phyloP scores from a whole-genome alignment of 2,329 filamentous ascomycete genomes.

The Ophiostoma triangulosporum region DNA sequence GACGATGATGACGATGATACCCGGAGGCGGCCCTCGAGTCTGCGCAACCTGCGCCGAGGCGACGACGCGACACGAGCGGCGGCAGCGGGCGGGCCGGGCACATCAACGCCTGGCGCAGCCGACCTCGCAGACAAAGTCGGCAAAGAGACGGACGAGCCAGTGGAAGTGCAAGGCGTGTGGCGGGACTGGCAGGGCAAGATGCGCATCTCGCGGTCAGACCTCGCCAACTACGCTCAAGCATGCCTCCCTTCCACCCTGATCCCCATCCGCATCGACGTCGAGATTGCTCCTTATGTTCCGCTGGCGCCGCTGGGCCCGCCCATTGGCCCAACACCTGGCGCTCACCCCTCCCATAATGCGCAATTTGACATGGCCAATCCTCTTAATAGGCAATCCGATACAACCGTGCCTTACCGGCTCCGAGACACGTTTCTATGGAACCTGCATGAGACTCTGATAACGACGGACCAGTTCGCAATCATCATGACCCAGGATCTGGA shows the following conservation, averaged over 20 bases:
- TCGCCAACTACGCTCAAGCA: conserved; percentile 51
- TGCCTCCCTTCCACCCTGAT: conserved; percentile 80
- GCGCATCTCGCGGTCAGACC: conserved; percentile 38
- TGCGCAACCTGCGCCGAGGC: conserved; percentile 70
- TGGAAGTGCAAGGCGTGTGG: conserved; percentile 82
- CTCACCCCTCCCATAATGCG: conserved; percentile 50
- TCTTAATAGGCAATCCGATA: conserved; percentile 66
- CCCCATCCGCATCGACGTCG: conserved; percentile 90
- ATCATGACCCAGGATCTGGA: conserved; percentile 86
- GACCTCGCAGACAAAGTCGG: conserved; percentile 64
- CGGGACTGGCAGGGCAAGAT: conserved; percentile 88
- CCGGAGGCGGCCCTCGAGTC: conserved; percentile 65
- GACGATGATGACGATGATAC: conserved; percentile 62
- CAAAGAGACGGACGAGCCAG: conserved; percentile 66
- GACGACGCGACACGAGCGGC: conserved; percentile 45
- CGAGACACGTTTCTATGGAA: conserved; percentile 98
- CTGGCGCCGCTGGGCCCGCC: conserved; percentile 20
- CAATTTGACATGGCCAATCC: conserved; percentile 58
- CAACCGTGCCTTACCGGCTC: conserved; percentile 71
- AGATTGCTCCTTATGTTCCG: conserved; percentile 67
- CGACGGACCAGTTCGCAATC: conserved; percentile 90
- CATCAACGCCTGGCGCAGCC: not conserved
- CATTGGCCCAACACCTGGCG: conserved; percentile 16
- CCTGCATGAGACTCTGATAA: conserved; percentile 83
- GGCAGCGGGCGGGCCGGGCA: not conserved